These are phyloP conservation scores for Marsdenia floribunda DNA, from an alignment of 257 asterid genomes.

Conservation along the genomic window DNA sequence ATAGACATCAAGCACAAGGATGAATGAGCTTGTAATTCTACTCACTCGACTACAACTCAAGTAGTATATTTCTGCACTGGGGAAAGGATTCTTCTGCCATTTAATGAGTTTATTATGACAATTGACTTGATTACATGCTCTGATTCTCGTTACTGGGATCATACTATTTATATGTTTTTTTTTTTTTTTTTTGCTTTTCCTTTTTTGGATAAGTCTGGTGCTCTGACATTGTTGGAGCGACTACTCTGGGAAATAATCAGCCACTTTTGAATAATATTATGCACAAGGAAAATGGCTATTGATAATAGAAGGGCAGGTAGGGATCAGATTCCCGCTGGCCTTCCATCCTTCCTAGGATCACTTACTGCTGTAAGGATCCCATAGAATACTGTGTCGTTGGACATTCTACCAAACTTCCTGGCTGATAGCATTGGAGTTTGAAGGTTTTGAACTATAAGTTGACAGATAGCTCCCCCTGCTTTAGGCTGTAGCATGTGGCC, in stretches of 20 bases:
- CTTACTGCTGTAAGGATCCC: conserved; percentile 78
- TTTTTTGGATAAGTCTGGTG: background rate
- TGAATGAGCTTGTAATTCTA: background rate
- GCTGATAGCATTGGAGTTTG: conserved; percentile 12
- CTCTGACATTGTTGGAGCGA: background rate
- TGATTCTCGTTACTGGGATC: too few species aligned
- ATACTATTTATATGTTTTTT: too few species aligned
- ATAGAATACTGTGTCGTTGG: conserved; percentile 14
- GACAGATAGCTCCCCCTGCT: conserved; percentile 71
- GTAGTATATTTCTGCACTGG: background rate
- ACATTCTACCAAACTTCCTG: conserved; percentile 24
- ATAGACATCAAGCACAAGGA: background rate
- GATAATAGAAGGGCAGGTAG: background rate
- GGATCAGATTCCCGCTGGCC: conserved; percentile 72
- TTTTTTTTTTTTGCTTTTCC: too few species aligned
- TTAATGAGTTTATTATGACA: background rate
- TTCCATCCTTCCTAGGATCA: conserved; percentile 90
- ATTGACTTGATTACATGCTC: background rate
- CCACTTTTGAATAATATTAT: background rate
- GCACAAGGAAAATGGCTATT: background rate
- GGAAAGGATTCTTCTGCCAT: background rate
- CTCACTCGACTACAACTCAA: background rate
- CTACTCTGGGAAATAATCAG: background rate
- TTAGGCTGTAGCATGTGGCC: conserved; percentile 60
- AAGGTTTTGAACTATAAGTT: conserved; percentile 69